These are phyloP conservation scores for Delphinella strobiligena DNA, from an alignment of 2,329 filamentous ascomycete genomes.

Conservation along the genomic window DNA sequence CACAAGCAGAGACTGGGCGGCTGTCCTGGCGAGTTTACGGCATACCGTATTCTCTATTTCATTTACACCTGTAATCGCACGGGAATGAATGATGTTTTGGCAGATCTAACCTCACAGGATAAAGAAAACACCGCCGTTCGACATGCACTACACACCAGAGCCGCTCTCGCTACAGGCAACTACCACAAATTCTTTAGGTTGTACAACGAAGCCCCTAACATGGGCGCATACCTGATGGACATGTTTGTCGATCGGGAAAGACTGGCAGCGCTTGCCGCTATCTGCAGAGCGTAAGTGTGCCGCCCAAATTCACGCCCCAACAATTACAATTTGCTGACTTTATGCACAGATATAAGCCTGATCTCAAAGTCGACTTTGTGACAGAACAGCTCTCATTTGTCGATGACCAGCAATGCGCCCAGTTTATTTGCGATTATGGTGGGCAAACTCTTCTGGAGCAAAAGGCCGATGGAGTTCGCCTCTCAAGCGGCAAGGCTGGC, in stretches of 20 bases:
- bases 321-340: conserved; percentile 33
- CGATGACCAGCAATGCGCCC: conserved; percentile 58
- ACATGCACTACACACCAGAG: conserved; percentile 84
- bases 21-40: conserved; percentile 90
- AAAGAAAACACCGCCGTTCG: conserved; percentile 75
- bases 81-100: conserved; percentile 94
- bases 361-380: conserved; percentile 79
- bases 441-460: conserved; percentile 68
- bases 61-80: conserved; percentile 97
- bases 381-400: conserved; percentile 95
- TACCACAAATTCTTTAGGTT: conserved; percentile 97
- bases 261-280: conserved; percentile 76
- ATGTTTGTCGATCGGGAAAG: conserved; percentile 96
- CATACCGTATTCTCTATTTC: conserved; percentile 98
- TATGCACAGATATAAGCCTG: conserved; percentile 68
- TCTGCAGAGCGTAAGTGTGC: conserved; percentile 82
- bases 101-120: conserved; percentile 97
- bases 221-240: conserved; percentile 98
- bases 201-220: conserved; percentile 86
- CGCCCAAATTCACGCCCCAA: no score
- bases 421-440: conserved; percentile 76
- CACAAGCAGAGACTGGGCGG: conserved; percentile 81
- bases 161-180: conserved; percentile 83
- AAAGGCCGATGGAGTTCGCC: conserved; percentile 52
- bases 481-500: conserved; percentile 63